Percentiles rank a stretch among this genome's conserved stretches.
Conservation (phyloP, 108 stramenopile genomes). For the Conticribra weissflogii region DNA sequence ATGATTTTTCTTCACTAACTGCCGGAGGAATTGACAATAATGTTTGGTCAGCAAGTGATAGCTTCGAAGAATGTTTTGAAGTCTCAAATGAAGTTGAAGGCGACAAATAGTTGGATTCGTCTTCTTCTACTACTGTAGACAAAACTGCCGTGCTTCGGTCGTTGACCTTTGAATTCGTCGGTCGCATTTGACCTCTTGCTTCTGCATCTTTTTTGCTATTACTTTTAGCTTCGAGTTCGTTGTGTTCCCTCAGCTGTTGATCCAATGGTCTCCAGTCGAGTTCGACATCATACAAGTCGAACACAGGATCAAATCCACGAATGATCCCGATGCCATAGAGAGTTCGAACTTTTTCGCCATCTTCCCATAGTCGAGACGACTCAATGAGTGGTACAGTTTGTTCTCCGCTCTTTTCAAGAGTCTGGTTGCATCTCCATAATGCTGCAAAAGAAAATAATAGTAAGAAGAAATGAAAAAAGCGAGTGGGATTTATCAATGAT, state of each 20-base stretch:
- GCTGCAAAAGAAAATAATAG: constrained; percentile 1
- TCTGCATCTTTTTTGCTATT: constrained; percentile 58
- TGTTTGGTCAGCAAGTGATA: constrained; percentile 28
- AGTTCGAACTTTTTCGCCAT: constrained; percentile 82
- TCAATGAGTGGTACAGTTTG: constrained; percentile 63
- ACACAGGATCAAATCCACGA: constrained; percentile 67
- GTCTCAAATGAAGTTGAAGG: constrained; percentile 46
- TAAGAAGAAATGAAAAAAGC: not conserved
- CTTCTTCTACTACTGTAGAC: constrained; percentile 80
- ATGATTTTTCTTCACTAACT: constrained; percentile 18
- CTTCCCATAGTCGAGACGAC: constrained; percentile 63
- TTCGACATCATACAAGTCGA: constrained; percentile 83
- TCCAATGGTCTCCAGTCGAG: constrained; percentile 88
- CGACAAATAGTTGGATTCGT: constrained; percentile 47
- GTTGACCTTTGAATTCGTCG: constrained; percentile 35
- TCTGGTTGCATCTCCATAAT: constrained; percentile 73
- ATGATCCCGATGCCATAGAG: constrained; percentile 82
- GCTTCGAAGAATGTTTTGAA: constrained; percentile 43
- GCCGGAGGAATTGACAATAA: constrained; percentile 5
- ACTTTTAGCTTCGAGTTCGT: constrained; percentile 37
- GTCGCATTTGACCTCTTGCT: constrained; percentile 1
- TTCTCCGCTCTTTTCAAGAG: constrained; percentile 49
- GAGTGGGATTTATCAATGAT: too few relatives aligned
- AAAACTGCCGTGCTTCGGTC: constrained; percentile 40
- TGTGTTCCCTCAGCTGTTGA: constrained; percentile 72